phyloP scores from a whole-genome alignment of 208 protist species.

The Acanthamoeba royreba region DNA sequence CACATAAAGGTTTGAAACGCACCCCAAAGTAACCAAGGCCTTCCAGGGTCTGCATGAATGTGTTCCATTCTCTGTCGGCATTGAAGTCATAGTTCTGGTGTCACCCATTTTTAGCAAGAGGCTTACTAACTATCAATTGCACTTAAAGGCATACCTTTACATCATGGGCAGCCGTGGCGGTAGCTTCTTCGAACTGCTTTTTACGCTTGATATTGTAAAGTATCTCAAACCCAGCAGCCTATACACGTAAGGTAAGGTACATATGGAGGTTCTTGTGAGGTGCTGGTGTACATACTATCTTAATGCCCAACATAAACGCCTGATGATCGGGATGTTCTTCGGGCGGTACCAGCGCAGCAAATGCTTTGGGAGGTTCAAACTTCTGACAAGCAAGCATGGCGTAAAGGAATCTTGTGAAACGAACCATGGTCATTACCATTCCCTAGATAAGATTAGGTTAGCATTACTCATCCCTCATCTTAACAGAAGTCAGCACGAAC shows the following conservation, averaged over 20 bases:
- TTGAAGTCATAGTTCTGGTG: neutral
- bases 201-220: neutral
- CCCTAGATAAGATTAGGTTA: neutral
- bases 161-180: neutral
- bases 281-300: neutral
- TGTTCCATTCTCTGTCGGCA: neutral
- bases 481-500: neutral
- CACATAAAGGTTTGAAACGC: neutral
- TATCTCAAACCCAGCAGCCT: constrained; percentile 19
- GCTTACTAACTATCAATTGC: neutral
- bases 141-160: neutral
- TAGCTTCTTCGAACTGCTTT: neutral
- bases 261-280: neutral
- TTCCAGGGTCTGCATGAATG: neutral
- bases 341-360: neutral
- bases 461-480: neutral
- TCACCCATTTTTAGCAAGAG: neutral
- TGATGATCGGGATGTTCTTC: neutral
- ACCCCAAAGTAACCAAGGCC: constrained; percentile 24
- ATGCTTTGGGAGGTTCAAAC: constrained; percentile 6
- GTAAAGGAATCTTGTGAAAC: neutral
- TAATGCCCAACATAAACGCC: constrained; percentile 11
- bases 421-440: constrained; percentile 30
- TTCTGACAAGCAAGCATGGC: neutral
- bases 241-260: neutral